phyloP scores from a whole-genome alignment of 2,329 filamentous ascomycete species.

The Colletotrichum graminicola region DNA sequence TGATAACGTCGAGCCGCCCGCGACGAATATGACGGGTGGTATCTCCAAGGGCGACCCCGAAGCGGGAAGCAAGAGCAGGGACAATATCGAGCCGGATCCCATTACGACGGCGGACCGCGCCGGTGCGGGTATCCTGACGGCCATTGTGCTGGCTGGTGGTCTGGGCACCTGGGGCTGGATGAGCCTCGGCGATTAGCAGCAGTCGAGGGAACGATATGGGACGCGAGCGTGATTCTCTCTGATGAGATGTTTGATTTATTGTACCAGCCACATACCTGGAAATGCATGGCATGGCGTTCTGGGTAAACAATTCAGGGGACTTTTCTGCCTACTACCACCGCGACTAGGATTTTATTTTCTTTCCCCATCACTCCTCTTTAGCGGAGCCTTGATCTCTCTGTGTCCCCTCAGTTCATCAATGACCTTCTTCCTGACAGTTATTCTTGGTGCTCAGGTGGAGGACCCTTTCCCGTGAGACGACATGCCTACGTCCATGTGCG shows the following conservation, averaged over 20 bases:
- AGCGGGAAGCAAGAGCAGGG: conserved; percentile 52
- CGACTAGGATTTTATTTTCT: background rate
- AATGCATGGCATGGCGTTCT: conserved; percentile 40
- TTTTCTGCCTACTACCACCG: conserved; percentile 5
- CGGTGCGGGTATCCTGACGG: conserved; percentile 63
- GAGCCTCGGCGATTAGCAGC: conserved; percentile 47
- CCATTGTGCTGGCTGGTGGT: conserved; percentile 56
- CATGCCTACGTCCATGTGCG: background rate
- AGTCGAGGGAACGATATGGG: too few species aligned
- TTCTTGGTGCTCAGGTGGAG: background rate
- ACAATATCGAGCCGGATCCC: conserved; percentile 49
- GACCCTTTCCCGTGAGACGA: background rate
- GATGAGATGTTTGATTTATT: conserved; percentile 24
- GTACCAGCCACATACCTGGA: conserved; percentile 36
- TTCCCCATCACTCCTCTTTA: too few species aligned
- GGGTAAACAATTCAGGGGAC: conserved; percentile 17
- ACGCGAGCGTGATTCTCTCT: background rate
- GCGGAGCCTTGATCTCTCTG: background rate
- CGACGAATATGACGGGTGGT: conserved; percentile 64
- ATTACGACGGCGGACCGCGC: conserved; percentile 61
- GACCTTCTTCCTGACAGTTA: background rate
- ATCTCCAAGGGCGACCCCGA: conserved; percentile 59
- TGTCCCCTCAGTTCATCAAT: background rate
- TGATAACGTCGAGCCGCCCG: conserved; percentile 54
- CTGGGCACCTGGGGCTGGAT: conserved; percentile 65